A percentile compares a stretch with the other conserved stretches of the same genome.
Conservation (phyloP, 371 early-diverging fungal genomes). For the Mortierella sp. region DNA sequence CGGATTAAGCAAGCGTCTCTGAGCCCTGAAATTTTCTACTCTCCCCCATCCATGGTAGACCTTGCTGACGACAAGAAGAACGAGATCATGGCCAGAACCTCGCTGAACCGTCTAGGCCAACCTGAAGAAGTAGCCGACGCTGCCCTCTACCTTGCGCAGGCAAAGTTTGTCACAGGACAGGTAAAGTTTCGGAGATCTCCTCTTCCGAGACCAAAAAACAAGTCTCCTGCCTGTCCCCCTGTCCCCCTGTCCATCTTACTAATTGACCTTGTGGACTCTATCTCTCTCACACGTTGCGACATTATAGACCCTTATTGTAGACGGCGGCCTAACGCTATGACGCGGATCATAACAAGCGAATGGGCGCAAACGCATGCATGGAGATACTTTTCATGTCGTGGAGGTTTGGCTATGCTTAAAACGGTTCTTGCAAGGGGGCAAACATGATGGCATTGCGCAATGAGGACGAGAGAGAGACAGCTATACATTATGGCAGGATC, state of each 20-base stretch:
- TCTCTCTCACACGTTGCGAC: too few relatives aligned
- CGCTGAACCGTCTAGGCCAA: constrained; percentile 70
- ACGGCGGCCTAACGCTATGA: constrained; percentile 73
- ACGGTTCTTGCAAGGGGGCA: too few relatives aligned
- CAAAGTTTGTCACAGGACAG: constrained; percentile 80
- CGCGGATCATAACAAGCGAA: too few relatives aligned
- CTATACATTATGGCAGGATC: constrained; percentile 39
- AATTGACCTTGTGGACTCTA: too few relatives aligned
- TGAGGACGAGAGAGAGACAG: constrained; percentile 1
- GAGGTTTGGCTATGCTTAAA: constrained; percentile 1
- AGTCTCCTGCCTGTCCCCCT: too few relatives aligned
- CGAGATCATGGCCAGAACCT: constrained; percentile 58
- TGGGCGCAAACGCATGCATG: too few relatives aligned
- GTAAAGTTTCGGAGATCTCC: constrained; percentile 52
- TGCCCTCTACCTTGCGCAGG: constrained; percentile 71
- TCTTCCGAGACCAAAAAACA: too few relatives aligned
- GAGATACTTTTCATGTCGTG: too few relatives aligned
- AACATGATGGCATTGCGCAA: too few relatives aligned
- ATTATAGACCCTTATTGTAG: constrained; percentile 67
- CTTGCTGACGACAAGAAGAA: constrained; percentile 54
- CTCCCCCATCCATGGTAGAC: constrained; percentile 10
- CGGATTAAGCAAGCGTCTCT: too few relatives aligned
- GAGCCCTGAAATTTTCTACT: too few relatives aligned
- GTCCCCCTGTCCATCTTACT: too few relatives aligned
- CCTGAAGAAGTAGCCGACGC: constrained; percentile 76